phyloP scores from a whole-genome alignment of 306 rosid genomes.

The Trichosanthes truncata region DNA sequence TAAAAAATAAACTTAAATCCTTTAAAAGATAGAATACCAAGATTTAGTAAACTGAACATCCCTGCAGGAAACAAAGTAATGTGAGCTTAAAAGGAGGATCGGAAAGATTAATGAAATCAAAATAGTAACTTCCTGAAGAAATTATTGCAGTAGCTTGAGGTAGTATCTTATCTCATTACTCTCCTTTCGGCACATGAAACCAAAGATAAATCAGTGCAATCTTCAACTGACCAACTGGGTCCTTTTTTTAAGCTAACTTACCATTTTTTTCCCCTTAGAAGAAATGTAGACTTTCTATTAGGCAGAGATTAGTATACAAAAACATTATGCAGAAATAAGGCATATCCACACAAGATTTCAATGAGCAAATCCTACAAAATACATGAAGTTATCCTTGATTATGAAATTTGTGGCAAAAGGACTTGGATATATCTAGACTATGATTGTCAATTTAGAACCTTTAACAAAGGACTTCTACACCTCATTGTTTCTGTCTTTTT shows the following conservation, averaged over 20 bases:
- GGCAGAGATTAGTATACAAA: neutral
- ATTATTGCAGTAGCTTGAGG: neutral
- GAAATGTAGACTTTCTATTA: neutral
- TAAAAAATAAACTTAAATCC: constrained; percentile 29
- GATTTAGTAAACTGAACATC: constrained; percentile 8
- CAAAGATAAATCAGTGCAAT: neutral
- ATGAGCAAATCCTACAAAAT: neutral
- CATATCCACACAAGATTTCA: neutral
- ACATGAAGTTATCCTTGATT: neutral
- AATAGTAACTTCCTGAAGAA: neutral
- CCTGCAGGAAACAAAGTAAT: neutral
- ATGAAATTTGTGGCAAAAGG: neutral
- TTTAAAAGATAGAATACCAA: constrained; percentile 15
- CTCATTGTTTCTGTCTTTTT: neutral
- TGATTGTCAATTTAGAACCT: neutral
- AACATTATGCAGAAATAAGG: neutral
- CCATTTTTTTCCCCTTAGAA: neutral
- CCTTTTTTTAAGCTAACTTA: neutral
- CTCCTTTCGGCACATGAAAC: neutral
- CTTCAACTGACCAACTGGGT: neutral
- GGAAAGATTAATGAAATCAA: neutral
- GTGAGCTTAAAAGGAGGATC: neutral
- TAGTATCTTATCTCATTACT: neutral
- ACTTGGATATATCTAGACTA: neutral
- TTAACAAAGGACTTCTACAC: neutral